A percentile compares a stretch with the other conserved stretches of the same genome.
Conservation (phyloP, 192 early-diverging fungal species). For the Podila epicladia region DNA sequence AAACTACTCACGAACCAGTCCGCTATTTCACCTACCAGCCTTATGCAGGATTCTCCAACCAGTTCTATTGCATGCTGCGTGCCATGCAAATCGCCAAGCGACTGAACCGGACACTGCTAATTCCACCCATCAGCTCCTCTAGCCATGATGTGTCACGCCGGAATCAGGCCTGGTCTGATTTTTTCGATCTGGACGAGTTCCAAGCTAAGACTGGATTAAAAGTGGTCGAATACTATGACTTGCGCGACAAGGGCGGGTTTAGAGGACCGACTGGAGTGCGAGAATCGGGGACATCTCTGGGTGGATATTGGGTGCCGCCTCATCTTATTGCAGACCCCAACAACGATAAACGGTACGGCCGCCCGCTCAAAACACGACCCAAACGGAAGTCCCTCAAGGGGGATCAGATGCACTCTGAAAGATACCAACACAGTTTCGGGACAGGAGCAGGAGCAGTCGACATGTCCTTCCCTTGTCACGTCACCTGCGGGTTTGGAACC, state of each 20-base stretch:
- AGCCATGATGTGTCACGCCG: constrained; percentile 4
- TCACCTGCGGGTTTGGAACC: constrained; percentile 13
- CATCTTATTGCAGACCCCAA: not conserved
- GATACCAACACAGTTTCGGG: constrained; percentile 5
- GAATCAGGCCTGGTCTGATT: constrained; percentile 10
- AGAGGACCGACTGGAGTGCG: constrained; percentile 6
- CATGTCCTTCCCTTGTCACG: constrained; percentile 13
- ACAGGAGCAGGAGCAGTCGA: constrained; percentile 1
- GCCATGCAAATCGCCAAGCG: constrained; percentile 8
- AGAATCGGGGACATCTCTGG: constrained; percentile 4
- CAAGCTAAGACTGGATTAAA: constrained; percentile 1
- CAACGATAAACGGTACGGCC: no score
- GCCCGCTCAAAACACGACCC: not conserved
- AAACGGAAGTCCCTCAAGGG: not conserved
- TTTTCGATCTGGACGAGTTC: constrained; percentile 12
- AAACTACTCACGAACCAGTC: not conserved
- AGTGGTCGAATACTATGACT: constrained; percentile 8
- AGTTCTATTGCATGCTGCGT: constrained; percentile 11
- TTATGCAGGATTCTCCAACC: constrained; percentile 7
- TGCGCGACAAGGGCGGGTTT: constrained; percentile 1
- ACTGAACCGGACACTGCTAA: not conserved
- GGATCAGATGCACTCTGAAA: not conserved
- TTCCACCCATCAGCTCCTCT: constrained; percentile 12
- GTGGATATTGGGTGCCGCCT: constrained; percentile 2
- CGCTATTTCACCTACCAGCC: constrained; percentile 14